Evolutionary conservation across 768 basidiomycete species (phyloP).

Genomic region (Boletellus ananas): DNA sequence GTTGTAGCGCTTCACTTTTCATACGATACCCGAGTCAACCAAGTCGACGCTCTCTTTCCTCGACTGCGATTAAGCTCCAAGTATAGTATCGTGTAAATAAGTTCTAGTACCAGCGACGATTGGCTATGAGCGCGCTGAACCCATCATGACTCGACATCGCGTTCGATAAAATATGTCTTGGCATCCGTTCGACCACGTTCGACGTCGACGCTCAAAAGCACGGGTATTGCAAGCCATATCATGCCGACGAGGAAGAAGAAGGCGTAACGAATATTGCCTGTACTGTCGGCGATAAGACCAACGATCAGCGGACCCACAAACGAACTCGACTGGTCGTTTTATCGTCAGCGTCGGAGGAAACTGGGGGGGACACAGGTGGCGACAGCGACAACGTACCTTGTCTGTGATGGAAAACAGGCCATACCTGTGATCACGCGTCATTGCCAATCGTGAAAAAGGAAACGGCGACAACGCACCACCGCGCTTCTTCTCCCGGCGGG

Average conservation of each 20-base stretch:
- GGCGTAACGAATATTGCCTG: constrained; percentile 87
- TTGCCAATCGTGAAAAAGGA: background rate
- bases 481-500: constrained; percentile 83
- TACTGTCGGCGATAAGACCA: constrained; percentile 81
- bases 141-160: background rate
- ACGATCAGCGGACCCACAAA: constrained; percentile 91
- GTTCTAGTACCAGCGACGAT: too few relatives aligned
- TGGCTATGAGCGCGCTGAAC: background rate
- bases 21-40: too few relatives aligned
- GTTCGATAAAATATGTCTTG: constrained; percentile 23
- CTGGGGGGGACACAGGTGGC: background rate
- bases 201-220: constrained; percentile 68
- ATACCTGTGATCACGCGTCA: constrained; percentile 36
- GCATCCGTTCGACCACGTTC: constrained; percentile 59
- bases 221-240: constrained; percentile 77
- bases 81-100: too few relatives aligned
- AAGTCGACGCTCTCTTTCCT: too few relatives aligned
- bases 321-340: constrained; percentile 64
- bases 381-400: constrained; percentile 47
- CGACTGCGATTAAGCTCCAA: too few relatives aligned
- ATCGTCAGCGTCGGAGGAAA: background rate
- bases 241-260: constrained; percentile 86
- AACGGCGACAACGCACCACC: constrained; percentile 57
- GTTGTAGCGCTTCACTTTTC: constrained; percentile 8
- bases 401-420: constrained; percentile 88